Conservation (phyloP, 306 rosid species). For the Pyrus betulifolia region DNA sequence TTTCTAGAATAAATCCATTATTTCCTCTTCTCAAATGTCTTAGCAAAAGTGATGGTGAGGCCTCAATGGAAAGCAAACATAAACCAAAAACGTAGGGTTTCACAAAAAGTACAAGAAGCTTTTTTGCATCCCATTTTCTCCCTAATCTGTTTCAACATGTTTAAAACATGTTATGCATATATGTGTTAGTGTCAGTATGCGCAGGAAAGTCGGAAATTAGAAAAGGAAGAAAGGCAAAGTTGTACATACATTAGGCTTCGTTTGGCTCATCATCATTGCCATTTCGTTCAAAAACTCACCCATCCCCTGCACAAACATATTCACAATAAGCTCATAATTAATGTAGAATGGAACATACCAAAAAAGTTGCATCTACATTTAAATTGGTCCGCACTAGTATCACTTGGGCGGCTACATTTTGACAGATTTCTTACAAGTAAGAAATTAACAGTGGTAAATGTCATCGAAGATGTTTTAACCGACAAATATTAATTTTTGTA, state of each 20-base stretch:
- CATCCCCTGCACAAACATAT: slow-evolving; percentile 65
- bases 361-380: too few species aligned
- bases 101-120: neutral
- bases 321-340: neutral
- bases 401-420: neutral
- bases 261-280: slow-evolving; percentile 84
- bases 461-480: neutral
- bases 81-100: neutral
- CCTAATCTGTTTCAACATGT: neutral
- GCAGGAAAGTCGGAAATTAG: neutral
- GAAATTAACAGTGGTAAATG: neutral
- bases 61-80: neutral
- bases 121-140: neutral
- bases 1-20: neutral
- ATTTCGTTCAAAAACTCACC: slow-evolving; percentile 84
- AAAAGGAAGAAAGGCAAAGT: neutral
- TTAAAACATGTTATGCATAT: neutral
- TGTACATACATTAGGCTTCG: slow-evolving; percentile 54
- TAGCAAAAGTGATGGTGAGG: neutral
- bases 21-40: neutral
- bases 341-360: neutral
- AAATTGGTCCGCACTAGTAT: neutral
- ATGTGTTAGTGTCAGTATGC: neutral
- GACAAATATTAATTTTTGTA: too few species aligned
- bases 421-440: neutral